phyloP scores from a whole-genome alignment of 2,329 filamentous ascomycete species.

The Diaporthe sp. region DNA sequence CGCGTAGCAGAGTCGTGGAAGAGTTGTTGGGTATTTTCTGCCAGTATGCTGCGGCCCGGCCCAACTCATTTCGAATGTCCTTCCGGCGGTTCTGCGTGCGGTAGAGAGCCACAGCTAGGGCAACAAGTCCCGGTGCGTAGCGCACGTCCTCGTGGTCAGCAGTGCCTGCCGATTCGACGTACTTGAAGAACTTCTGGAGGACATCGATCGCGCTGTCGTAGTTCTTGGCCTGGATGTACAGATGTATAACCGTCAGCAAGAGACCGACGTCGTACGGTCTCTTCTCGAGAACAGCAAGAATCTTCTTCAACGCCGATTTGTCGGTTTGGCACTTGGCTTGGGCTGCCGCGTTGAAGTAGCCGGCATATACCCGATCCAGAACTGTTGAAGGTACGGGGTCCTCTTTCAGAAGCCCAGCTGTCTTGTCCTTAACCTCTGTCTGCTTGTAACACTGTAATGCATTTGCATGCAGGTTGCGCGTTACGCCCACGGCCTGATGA shows the following conservation, averaged over 20 bases:
- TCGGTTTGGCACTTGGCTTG: slow-evolving; percentile 71
- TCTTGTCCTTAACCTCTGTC: slow-evolving; percentile 65
- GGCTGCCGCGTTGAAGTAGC: slow-evolving; percentile 76
- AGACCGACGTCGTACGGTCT: slow-evolving; percentile 85
- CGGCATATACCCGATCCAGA: slow-evolving; percentile 47
- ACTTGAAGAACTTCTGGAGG: slow-evolving; percentile 79
- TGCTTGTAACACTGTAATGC: slow-evolving; percentile 77
- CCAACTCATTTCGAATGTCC: slow-evolving; percentile 78
- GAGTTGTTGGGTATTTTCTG: slow-evolving; percentile 47
- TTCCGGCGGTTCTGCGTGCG: slow-evolving; percentile 77
- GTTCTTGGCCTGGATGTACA: slow-evolving; percentile 80
- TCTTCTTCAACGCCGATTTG: slow-evolving; percentile 75
- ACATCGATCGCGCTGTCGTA: slow-evolving; percentile 78
- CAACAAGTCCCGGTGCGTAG: slow-evolving; percentile 86
- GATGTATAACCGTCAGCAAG: slow-evolving; percentile 81
- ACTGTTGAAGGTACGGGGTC: slow-evolving; percentile 41
- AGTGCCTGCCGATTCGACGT: slow-evolving; percentile 71
- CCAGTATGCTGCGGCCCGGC: slow-evolving; percentile 87
- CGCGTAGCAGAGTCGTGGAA: slow-evolving; percentile 71
- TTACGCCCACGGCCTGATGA: slow-evolving; percentile 73
- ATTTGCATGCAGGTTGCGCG: slow-evolving; percentile 72
- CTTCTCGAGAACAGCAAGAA: slow-evolving; percentile 76
- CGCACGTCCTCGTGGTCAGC: slow-evolving; percentile 74
- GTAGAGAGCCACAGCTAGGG: slow-evolving; percentile 83
- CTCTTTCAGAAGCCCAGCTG: slow-evolving; percentile 53